Evolutionary conservation across 257 asterid genomes (phyloP).

Genomic region (Coffea canephora): DNA sequence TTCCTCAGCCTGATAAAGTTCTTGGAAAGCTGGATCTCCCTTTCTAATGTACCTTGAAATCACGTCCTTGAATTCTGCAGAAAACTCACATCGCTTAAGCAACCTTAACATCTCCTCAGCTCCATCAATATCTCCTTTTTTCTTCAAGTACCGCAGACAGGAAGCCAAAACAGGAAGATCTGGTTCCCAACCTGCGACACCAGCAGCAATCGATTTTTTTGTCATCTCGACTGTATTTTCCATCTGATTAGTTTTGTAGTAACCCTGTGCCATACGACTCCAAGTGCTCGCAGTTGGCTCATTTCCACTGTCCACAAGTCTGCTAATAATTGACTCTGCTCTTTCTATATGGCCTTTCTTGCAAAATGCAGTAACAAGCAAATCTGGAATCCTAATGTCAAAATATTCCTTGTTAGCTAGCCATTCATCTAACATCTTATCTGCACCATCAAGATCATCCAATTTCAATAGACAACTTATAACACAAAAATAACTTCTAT

Average conservation of each 20-base stretch:
- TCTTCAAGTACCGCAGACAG: conserved; percentile 41
- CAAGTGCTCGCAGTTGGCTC: conserved; percentile 39
- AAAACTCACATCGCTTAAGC: conserved; percentile 25
- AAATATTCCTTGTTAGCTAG: conserved; percentile 16
- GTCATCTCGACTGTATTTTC: conserved; percentile 42
- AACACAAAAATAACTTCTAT: conserved; percentile 22
- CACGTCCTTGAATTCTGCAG: conserved; percentile 28
- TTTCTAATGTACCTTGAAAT: conserved; percentile 16
- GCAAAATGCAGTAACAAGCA: conserved; percentile 38
- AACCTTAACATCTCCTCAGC: conserved; percentile 28
- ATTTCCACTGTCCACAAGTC: conserved; percentile 23
- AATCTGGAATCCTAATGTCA: conserved; percentile 35
- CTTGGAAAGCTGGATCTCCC: conserved; percentile 11
- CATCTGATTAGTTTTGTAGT: conserved; percentile 27
- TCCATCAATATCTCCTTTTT: conserved; percentile 34
- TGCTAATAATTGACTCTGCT: conserved; percentile 35
- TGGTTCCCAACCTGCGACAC: conserved; percentile 23
- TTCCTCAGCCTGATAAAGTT: conserved; percentile 7
- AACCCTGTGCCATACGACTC: conserved; percentile 44
- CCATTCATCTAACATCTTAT: conserved; percentile 40
- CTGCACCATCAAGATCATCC: conserved; percentile 45
- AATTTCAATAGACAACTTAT: conserved; percentile 41
- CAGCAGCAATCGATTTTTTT: conserved; percentile 23
- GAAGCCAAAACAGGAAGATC: conserved; percentile 29
- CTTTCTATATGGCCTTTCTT: conserved; percentile 37